These are phyloP conservation scores for Echinosophora koreensis DNA, from an alignment of 306 rosid species.

Conservation along the genomic window DNA sequence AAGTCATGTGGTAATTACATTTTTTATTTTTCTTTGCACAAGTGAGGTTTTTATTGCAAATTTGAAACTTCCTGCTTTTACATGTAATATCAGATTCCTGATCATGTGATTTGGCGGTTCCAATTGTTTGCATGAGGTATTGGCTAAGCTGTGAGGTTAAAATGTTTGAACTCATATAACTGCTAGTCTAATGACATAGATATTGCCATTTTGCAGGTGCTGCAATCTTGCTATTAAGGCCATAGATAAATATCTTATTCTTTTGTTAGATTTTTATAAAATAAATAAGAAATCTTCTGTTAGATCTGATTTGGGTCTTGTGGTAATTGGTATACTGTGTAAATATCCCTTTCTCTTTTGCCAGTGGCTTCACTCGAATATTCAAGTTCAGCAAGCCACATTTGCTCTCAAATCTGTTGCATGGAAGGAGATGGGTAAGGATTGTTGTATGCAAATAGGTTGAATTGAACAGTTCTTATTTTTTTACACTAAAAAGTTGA, in stretches of 20 bases:
- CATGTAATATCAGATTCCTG: conserved; percentile 19
- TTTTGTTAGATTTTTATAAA: too few relatives aligned
- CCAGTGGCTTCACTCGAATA: conserved; percentile 88
- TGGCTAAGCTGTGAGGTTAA: conserved; percentile 25
- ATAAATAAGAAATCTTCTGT: neutral
- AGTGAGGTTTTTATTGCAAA: conserved; percentile 12
- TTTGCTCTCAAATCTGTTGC: conserved; percentile 62
- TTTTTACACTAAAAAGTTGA: neutral
- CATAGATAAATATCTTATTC: neutral
- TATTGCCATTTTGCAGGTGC: neutral
- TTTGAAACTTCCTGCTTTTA: neutral
- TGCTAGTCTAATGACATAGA: neutral
- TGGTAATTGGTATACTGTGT: conserved; percentile 37
- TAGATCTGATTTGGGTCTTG: neutral
- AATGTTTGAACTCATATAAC: neutral
- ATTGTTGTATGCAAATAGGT: conserved; percentile 30
- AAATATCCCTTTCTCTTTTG: conserved; percentile 45
- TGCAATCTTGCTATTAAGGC: neutral
- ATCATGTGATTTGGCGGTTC: conserved; percentile 12
- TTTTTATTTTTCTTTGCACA: conserved; percentile 1
- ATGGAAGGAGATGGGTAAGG: conserved; percentile 89
- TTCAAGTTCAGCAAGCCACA: conserved; percentile 83
- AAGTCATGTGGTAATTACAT: neutral
- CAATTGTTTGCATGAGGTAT: conserved; percentile 9
- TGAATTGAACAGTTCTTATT: conserved; percentile 15